Base-by-base conservation (phyloP, 352 stramenopile species). In the Poterioochromonas sp. region DNA sequence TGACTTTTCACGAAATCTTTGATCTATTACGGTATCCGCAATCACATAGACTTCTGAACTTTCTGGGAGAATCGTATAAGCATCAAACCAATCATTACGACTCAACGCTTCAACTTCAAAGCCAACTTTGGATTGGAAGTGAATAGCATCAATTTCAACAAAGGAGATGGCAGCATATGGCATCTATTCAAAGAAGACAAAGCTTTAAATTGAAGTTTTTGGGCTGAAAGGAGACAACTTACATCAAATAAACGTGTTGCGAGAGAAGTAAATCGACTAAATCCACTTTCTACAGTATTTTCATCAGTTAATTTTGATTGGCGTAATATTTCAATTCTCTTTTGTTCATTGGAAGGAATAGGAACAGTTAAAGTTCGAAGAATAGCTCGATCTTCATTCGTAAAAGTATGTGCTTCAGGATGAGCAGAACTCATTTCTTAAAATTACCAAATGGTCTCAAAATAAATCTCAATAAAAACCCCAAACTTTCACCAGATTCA, bases 1-100 rank as follows among this genome's bases (percentile, higher is more conserved):
- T 15, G 35, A 18, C 15, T 74, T 74, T 22, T 74, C 65, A 39
- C 26, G 3, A 29, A 71, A 71, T 29, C 32, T 12, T 5, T 15
- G 15, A 47, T 71, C 62, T n/a, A 8, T 71, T 12, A 18, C 12
- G 8, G 0, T 20, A 54, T 74, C 65, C 3, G 15, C 2, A 12
- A 74, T n/a, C 11, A 74, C 65, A 18, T 37, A 58, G 5, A 74
- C 65, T 37, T 74, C 65, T 11, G 65, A 54, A 74, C 39, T 74
- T n/a, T 74, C 15, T 39, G 39, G 65, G 0, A 74, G n/a, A 39
- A 51, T 40, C 3, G 65, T 35, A 39, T 74, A 74, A 18, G 65
- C 5, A 54, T 54, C 37, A 51, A 54, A 51, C 15, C 5, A 51
- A 2, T 58, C 37, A 39, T 74, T 58, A 35, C 65, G 65, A 15